phyloP scores from a whole-genome alignment of 192 early-diverging fungal genomes.

The Helicostylum pulchrum region DNA sequence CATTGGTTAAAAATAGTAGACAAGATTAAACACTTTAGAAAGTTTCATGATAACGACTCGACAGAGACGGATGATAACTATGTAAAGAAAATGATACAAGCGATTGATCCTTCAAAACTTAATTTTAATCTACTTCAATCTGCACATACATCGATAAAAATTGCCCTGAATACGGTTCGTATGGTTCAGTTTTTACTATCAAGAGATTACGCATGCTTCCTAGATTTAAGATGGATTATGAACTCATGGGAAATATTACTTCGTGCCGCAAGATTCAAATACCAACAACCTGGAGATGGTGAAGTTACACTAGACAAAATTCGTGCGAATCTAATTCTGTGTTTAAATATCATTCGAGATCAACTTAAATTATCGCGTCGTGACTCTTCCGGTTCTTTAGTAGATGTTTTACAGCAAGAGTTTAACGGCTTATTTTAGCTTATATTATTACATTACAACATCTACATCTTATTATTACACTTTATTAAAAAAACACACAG shows the following conservation, averaged over 20 bases:
- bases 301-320: neutral
- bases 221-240: conserved; percentile 6
- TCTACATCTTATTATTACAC: neutral
- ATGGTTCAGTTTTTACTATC: conserved; percentile 6
- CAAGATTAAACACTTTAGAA: neutral
- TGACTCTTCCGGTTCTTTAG: neutral
- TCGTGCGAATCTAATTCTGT: neutral
- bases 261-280: neutral
- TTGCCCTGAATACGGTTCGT: conserved; percentile 5
- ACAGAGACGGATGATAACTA: neutral
- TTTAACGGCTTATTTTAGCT: neutral
- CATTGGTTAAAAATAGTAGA: neutral
- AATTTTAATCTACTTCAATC: neutral
- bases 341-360: neutral
- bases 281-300: neutral
- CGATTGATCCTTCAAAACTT: neutral
- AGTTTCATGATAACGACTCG: too few relatives aligned
- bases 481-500: too few relatives aligned
- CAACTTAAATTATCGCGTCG: neutral
- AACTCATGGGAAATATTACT: conserved; percentile 2
- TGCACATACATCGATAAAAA: neutral
- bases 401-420: neutral
- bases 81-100: neutral
- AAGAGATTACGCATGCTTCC: conserved; percentile 2
- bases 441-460: too few relatives aligned